Conservation (phyloP, 2,329 filamentous ascomycete genomes). For the Cryphonectria radicalis region DNA sequence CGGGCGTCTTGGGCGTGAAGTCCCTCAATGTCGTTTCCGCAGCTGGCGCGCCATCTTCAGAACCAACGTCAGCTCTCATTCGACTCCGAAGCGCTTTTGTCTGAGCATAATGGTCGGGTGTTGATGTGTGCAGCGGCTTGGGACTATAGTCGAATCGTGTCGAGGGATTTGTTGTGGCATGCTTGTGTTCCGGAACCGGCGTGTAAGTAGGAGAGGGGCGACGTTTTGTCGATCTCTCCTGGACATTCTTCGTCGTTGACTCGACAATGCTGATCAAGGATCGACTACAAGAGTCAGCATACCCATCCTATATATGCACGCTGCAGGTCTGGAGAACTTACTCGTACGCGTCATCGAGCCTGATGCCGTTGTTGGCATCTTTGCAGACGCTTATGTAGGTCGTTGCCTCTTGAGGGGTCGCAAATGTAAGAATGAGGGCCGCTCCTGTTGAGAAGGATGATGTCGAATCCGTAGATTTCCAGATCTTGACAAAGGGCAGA, state of each 20-base stretch:
- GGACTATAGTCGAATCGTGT: background rate
- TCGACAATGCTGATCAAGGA: background rate
- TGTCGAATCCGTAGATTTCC: background rate
- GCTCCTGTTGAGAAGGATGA: slow-evolving; percentile 1
- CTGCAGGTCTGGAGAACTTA: background rate
- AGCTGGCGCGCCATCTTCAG: background rate
- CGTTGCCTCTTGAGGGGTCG: slow-evolving; percentile 22
- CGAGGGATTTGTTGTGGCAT: background rate
- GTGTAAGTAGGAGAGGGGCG: background rate
- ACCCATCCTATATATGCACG: background rate
- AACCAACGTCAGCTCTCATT: slow-evolving; percentile 15
- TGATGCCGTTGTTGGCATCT: background rate
- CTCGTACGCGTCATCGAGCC: background rate
- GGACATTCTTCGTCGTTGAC: background rate
- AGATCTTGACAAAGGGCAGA: slow-evolving; percentile 14
- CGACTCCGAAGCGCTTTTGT: slow-evolving; percentile 13
- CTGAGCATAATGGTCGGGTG: background rate
- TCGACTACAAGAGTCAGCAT: slow-evolving; percentile 15
- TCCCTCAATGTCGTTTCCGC: background rate
- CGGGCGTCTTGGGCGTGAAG: slow-evolving; percentile 8
- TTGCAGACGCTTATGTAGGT: background rate
- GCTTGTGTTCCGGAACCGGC: slow-evolving; percentile 10
- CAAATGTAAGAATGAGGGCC: slow-evolving; percentile 12
- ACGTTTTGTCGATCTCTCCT: background rate
- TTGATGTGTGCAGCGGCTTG: background rate